Base-by-base conservation (phyloP, 345 rosid species). In the Luvunga scandens region DNA sequence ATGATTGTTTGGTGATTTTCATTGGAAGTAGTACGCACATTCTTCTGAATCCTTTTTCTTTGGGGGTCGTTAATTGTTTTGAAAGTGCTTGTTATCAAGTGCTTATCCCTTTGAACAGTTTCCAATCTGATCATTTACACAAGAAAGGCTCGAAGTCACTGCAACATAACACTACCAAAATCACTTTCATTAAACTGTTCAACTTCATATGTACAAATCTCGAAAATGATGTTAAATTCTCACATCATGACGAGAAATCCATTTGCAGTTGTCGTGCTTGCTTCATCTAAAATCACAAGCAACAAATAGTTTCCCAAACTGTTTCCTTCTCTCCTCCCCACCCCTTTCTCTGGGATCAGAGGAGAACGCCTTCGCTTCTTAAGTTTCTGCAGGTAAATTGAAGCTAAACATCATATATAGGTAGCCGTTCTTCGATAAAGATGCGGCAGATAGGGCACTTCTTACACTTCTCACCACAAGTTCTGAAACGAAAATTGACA, bases 391-490 rank as follows among this genome's bases (percentile, higher is more conserved):
- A 28, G 21, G 65, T 28, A 27, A 31, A 21, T 39, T 28, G 81
- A 78, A 57, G 69, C 85, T 95, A 93, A 63, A 90, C 92, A 84
- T 90, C 94, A 73, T 86, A 87, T 77, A 94, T 88, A 31, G 83
- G 85, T 81, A 95, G 75, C 57, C 93, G 86, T 62, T 86, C 95
- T 83, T 93, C 95, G 9, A 93, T 95, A 36, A 81, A 5, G 67
- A 91, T 92, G 0, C 95, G 95, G 87, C 97, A 92, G 63, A 95
- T 87, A 63, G 96, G 97, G 77, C 97, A 93, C 82, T 87, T 91
- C 81, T 92, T 90, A 78, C 98, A 92, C 86, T 91, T 95, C 79
- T 95, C 93, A n/a, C 93, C 84, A 87, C 98, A 95, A 1, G 92
- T 90, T 39, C 97, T 93, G 91, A 72, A 42, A 82, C 19, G 63